Percentiles rank a stretch among this genome's conserved stretches.
Conservation (phyloP, 1,284 basidiomycete species). For the Grifola frondosa region DNA sequence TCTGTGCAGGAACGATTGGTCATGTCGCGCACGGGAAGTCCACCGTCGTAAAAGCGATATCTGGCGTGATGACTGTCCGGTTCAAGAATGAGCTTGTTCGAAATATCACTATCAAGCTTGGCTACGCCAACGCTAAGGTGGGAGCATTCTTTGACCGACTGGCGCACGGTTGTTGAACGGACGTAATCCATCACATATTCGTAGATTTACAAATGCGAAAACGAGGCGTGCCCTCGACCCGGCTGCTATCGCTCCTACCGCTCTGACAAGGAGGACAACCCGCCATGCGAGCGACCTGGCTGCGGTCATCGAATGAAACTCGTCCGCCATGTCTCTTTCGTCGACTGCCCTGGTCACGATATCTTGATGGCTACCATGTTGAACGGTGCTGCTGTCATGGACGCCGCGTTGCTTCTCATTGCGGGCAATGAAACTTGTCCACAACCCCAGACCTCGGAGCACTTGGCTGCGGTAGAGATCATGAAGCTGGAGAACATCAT, state of each 20-base stretch:
- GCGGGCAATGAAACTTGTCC: slow-evolving; percentile 99
- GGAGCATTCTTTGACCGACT: slow-evolving; percentile 2
- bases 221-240: slow-evolving; percentile 88
- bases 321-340: slow-evolving; percentile 93
- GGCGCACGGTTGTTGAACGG: too few relatives aligned
- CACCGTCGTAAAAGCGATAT: slow-evolving; percentile 98
- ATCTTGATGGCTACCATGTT: slow-evolving; percentile 99
- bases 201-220: slow-evolving; percentile 98
- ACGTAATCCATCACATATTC: neutral
- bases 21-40: slow-evolving; percentile 99
- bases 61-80: slow-evolving; percentile 97
- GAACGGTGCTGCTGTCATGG: slow-evolving; percentile 99
- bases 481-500: slow-evolving; percentile 99
- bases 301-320: slow-evolving; percentile 92
- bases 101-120: slow-evolving; percentile 99
- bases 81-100: slow-evolving; percentile 99
- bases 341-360: slow-evolving; percentile 94
- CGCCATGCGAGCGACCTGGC: slow-evolving; percentile 90
- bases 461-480: slow-evolving; percentile 97
- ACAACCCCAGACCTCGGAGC: slow-evolving; percentile 98
- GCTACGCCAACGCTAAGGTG: slow-evolving; percentile 98
- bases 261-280: slow-evolving; percentile 91
- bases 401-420: slow-evolving; percentile 92
- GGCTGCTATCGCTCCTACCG: slow-evolving; percentile 94
- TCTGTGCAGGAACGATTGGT: slow-evolving; percentile 81